A percentile compares a stretch with the other conserved stretches of the same genome.
These are phyloP conservation scores for Ophiostoma novo-ulmi DNA, from an alignment of 2,329 filamentous ascomycete genomes.

Conservation along the genomic window DNA sequence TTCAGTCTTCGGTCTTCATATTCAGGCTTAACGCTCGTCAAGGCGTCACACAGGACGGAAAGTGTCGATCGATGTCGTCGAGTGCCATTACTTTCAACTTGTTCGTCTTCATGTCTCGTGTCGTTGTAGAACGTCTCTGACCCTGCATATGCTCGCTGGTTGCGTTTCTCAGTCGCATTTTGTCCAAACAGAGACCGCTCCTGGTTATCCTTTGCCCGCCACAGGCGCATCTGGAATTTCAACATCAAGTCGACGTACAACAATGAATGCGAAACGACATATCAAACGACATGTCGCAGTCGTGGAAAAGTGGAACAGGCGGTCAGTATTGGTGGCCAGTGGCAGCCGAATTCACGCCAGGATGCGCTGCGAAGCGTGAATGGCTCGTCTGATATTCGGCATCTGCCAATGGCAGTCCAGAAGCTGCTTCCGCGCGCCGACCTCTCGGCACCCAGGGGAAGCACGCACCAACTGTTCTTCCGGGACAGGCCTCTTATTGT, in stretches of 20 bases:
- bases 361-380: conserved; percentile 26
- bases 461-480: conserved; percentile 30
- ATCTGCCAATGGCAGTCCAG: conserved; percentile 32
- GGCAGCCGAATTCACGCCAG: conserved; percentile 27
- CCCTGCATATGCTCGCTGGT: neutral
- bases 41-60: conserved; percentile 1
- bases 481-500: conserved; percentile 20
- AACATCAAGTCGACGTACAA: conserved; percentile 17
- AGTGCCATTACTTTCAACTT: neutral
- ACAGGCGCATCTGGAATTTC: conserved; percentile 24
- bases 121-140: neutral
- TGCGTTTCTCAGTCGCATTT: neutral
- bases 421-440: conserved; percentile 28
- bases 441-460: conserved; percentile 26
- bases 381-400: conserved; percentile 21
- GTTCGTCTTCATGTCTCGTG: neutral
- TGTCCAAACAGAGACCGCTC: neutral
- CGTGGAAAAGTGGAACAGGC: conserved; percentile 29
- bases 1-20: neutral
- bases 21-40: neutral
- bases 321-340: conserved; percentile 32
- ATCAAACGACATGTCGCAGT: neutral
- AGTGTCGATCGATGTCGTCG: neutral
- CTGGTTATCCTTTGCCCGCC: conserved; percentile 16
- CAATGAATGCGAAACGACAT: neutral